Evolutionary conservation across 768 basidiomycete species (phyloP).

Genomic region (Lactarius hengduanensis): DNA sequence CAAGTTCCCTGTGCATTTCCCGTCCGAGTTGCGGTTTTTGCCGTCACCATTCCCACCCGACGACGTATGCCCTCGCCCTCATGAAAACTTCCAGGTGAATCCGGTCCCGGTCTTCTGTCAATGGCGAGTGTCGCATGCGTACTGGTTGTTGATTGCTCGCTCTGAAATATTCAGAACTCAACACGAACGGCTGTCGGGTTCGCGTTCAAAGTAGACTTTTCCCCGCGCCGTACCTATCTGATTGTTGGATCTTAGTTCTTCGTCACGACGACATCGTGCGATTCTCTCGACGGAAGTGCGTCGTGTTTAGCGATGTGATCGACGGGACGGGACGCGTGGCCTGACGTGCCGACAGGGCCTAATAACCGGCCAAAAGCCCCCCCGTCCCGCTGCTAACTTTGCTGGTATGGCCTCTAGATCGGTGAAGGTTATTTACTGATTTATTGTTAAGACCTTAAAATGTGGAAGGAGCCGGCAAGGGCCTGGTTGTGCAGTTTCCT

Average conservation of each 20-base stretch:
- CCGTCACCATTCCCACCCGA: neutral
- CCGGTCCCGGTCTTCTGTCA: slow-evolving; percentile 88
- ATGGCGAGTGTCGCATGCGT: slow-evolving; percentile 58
- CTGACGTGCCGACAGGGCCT: slow-evolving; percentile 72
- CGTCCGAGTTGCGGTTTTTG: neutral
- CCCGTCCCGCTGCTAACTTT: slow-evolving; percentile 70
- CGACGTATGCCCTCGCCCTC: slow-evolving; percentile 4
- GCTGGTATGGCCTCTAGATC: slow-evolving; percentile 49
- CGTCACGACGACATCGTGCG: slow-evolving; percentile 91
- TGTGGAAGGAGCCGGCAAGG: slow-evolving; percentile 32
- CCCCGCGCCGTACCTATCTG: neutral
- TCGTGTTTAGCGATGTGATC: slow-evolving; percentile 87
- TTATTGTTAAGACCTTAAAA: slow-evolving; percentile 30
- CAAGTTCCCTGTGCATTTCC: slow-evolving; percentile 72
- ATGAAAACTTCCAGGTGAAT: slow-evolving; percentile 93
- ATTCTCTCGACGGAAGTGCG: slow-evolving; percentile 93
- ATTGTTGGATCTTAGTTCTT: slow-evolving; percentile 66
- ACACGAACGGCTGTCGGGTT: slow-evolving; percentile 91
- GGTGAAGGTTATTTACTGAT: neutral
- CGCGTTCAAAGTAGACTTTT: slow-evolving; percentile 19
- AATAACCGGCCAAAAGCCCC: slow-evolving; percentile 79
- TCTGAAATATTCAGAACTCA: slow-evolving; percentile 70
- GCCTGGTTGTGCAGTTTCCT: neutral
- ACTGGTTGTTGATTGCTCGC: neutral
- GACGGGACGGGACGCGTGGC: slow-evolving; percentile 53